phyloP scores from a whole-genome alignment of 768 basidiomycete species.

The Termitomyces sp. region DNA sequence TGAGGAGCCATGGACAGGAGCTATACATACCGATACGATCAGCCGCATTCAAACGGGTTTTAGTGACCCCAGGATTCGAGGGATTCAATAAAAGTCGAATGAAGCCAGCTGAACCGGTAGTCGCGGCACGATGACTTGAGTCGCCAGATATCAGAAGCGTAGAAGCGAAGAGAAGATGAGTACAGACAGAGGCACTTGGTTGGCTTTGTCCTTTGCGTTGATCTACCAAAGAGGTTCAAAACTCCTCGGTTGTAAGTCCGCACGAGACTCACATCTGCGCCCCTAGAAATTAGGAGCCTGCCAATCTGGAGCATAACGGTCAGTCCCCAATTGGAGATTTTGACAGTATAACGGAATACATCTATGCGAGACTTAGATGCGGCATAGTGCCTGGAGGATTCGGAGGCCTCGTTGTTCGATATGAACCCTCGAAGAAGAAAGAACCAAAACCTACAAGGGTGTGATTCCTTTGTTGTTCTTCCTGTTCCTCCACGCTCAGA shows the following conservation, averaged over 20 bases:
- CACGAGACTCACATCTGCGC: constrained; percentile 76
- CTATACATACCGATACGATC: constrained; percentile 63
- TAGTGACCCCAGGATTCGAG: constrained; percentile 57
- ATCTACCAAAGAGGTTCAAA: constrained; percentile 49
- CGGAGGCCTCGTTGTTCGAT: constrained; percentile 13
- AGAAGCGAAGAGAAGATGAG: constrained; percentile 16
- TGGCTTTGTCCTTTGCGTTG: constrained; percentile 91
- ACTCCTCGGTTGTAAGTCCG: constrained; percentile 25
- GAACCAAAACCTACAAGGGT: constrained; percentile 55
- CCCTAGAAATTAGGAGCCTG: constrained; percentile 74
- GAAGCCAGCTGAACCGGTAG: constrained; percentile 90
- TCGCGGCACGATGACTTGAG: constrained; percentile 87
- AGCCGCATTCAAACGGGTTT: constrained; percentile 80
- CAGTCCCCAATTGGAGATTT: constrained; percentile 19
- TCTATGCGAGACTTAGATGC: constrained; percentile 88
- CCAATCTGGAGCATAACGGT: constrained; percentile 63
- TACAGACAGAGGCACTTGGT: constrained; percentile 82
- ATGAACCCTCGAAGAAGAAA: constrained; percentile 5
- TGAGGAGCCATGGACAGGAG: constrained; percentile 11
- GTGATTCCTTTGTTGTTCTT: constrained; percentile 80
- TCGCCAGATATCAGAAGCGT: constrained; percentile 13
- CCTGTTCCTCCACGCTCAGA: constrained; percentile 25
- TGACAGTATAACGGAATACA: constrained; percentile 36
- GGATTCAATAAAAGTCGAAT: constrained; percentile 81
- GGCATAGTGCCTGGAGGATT: constrained; percentile 71